Evolutionary conservation across 129 eudicot species (phyloP).

Genomic region (Apium graveolens): DNA sequence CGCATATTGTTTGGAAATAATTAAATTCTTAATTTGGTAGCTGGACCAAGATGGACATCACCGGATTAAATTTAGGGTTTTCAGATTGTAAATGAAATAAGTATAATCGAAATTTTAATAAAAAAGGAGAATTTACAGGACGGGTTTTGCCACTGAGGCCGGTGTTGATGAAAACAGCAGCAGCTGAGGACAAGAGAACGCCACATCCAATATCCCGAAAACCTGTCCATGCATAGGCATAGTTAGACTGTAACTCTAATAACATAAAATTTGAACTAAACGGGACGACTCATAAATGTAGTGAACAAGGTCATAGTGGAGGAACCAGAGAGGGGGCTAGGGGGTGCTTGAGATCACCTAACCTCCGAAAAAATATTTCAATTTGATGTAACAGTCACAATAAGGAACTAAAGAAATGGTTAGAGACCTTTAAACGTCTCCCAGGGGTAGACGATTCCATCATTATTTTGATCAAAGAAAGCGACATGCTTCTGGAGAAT

Average conservation of each 20-base stretch:
- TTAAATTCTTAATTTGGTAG: background rate
- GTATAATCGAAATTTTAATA: background rate
- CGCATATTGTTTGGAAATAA: background rate
- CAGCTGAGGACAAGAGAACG: conserved; percentile 37
- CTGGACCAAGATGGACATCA: background rate
- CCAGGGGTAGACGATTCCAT: conserved; percentile 66
- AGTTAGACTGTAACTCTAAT: background rate
- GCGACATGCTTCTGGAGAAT: conserved; percentile 51
- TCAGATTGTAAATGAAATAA: background rate
- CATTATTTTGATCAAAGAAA: conserved; percentile 73
- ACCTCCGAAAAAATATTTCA: too few relatives aligned
- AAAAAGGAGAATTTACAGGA: conserved; percentile 33
- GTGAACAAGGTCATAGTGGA: too few relatives aligned
- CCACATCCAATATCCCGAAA: conserved; percentile 83
- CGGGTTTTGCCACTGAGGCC: conserved; percentile 82
- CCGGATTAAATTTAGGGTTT: background rate
- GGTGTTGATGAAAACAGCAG: conserved; percentile 47
- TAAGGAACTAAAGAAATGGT: background rate
- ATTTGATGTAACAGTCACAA: background rate
- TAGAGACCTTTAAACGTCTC: conserved; percentile 59
- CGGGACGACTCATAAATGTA: background rate
- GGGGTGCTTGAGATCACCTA: too few relatives aligned
- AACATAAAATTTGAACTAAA: background rate
- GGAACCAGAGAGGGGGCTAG: too few relatives aligned
- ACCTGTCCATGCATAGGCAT: conserved; percentile 27